These are phyloP conservation scores for Baorangia bicolor DNA, from an alignment of 768 basidiomycete genomes.

Conservation along the genomic window DNA sequence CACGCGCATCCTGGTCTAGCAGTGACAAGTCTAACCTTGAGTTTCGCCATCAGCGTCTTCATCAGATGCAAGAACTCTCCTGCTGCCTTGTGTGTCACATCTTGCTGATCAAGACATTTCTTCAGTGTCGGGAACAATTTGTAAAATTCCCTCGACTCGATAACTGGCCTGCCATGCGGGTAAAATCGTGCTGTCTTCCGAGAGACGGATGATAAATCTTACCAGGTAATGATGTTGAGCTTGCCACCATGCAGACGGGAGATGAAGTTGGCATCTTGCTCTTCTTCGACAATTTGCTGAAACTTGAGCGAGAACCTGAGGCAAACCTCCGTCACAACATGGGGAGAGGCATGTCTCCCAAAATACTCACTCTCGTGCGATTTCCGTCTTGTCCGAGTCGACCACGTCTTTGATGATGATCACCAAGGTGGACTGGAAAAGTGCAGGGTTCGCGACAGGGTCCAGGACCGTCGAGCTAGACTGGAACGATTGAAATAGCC, in stretches of 20 bases:
- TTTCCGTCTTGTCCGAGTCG: slow-evolving; percentile 58
- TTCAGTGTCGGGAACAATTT: slow-evolving; percentile 47
- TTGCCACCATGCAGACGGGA: slow-evolving; percentile 54
- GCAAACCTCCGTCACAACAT: not conserved
- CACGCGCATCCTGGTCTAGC: not conserved
- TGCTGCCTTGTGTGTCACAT: slow-evolving; percentile 47
- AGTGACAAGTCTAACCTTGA: slow-evolving; percentile 43
- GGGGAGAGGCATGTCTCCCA: not conserved
- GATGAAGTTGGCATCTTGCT: slow-evolving; percentile 62
- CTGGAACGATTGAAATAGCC: slow-evolving; percentile 61
- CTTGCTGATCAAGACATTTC: slow-evolving; percentile 46
- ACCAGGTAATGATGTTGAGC: slow-evolving; percentile 59
- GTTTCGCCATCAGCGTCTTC: slow-evolving; percentile 64
- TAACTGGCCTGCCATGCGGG: slow-evolving; percentile 42
- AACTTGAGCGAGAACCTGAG: slow-evolving; percentile 56
- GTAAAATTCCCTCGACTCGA: slow-evolving; percentile 60
- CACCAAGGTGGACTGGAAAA: slow-evolving; percentile 57
- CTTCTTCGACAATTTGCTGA: slow-evolving; percentile 56
- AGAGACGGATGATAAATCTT: not conserved
- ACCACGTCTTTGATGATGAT: slow-evolving; percentile 72
- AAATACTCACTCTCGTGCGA: slow-evolving; percentile 50
- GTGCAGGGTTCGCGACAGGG: slow-evolving; percentile 52
- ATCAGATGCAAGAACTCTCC: slow-evolving; percentile 54
- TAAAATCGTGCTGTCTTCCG: not conserved
- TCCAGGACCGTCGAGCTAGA: slow-evolving; percentile 55